These are phyloP conservation scores for Aspergillus mulundensis DNA, from an alignment of 495 filamentous ascomycete genomes.

Conservation along the genomic window DNA sequence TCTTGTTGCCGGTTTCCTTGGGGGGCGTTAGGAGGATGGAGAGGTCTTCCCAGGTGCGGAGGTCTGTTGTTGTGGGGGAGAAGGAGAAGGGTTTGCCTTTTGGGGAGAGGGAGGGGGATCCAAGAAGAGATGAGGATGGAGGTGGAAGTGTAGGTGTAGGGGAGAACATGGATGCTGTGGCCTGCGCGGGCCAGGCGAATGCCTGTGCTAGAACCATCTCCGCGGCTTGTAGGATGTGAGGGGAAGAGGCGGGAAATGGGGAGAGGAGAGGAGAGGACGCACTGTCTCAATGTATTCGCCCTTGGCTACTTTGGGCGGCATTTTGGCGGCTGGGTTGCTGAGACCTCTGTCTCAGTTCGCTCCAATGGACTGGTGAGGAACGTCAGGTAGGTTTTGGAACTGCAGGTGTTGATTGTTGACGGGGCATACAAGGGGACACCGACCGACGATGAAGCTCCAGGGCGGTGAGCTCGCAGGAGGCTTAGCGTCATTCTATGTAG, in stretches of 20 bases:
- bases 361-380: background rate
- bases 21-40: too few relatives aligned
- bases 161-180: too few relatives aligned
- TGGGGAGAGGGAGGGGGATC: background rate
- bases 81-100: too few relatives aligned
- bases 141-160: too few relatives aligned
- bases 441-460: background rate
- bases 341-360: background rate
- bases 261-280: conserved; percentile 21
- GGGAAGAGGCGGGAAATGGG: background rate
- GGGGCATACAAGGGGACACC: background rate
- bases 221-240: background rate
- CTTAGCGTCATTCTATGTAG: too few relatives aligned
- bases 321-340: conserved; percentile 25
- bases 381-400: background rate
- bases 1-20: conserved; percentile 97
- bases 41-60: too few relatives aligned
- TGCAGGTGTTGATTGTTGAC: background rate
- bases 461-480: background rate
- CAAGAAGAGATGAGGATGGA: too few relatives aligned
- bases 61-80: background rate
- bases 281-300: conserved; percentile 98
- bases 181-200: background rate
- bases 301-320: conserved; percentile 73
- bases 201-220: background rate